A percentile compares a stretch with the other conserved stretches of the same genome.
Conservation (phyloP, 148 eudicot genomes). For the Vaccinium corymbosum region DNA sequence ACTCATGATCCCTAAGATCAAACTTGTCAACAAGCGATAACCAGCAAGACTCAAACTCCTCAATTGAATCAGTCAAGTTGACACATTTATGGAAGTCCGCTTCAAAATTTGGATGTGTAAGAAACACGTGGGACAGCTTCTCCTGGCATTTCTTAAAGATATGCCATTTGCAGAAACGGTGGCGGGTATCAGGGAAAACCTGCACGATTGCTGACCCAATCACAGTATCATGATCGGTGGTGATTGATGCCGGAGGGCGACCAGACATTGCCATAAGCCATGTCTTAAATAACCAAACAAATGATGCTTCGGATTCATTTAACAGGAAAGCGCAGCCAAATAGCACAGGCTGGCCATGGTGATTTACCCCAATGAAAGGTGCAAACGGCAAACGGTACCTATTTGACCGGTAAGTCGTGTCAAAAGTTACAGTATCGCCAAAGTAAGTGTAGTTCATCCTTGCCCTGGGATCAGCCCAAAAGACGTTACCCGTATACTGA, state of each 20-base stretch:
- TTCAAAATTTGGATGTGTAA: constrained; percentile 49
- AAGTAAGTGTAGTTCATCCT: constrained; percentile 42
- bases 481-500: constrained; percentile 43
- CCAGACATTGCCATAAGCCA: constrained; percentile 60
- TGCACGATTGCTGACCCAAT: constrained; percentile 48
- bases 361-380: constrained; percentile 55
- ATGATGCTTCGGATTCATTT: constrained; percentile 52
- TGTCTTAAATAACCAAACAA: constrained; percentile 48
- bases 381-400: constrained; percentile 55
- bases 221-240: constrained; percentile 50
- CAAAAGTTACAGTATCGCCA: constrained; percentile 61
- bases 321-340: constrained; percentile 57
- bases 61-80: constrained; percentile 42
- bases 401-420: constrained; percentile 59
- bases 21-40: constrained; percentile 49
- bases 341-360: constrained; percentile 59
- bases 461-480: constrained; percentile 60
- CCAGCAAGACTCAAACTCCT: constrained; percentile 57
- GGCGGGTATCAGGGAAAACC: constrained; percentile 53
- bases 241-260: constrained; percentile 45
- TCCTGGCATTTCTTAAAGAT: constrained; percentile 61
- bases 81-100: constrained; percentile 60
- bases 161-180: constrained; percentile 66
- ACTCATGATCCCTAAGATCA: constrained; percentile 46
- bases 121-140: constrained; percentile 48